phyloP scores from a whole-genome alignment of 2,329 filamentous ascomycete genomes.

The Helotiales sp. region DNA sequence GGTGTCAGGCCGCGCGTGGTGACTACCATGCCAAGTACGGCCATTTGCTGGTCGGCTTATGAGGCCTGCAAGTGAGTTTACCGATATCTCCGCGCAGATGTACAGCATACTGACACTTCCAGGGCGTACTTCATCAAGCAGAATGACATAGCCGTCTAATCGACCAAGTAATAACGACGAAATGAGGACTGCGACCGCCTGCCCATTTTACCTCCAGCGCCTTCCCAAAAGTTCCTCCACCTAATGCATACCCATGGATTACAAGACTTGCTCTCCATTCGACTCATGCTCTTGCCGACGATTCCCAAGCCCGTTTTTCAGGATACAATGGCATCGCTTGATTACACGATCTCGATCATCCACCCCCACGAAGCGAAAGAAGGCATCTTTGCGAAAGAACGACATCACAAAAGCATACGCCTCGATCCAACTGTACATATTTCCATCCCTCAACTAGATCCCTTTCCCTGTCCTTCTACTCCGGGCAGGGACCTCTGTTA shows the following conservation, averaged over 20 bases:
- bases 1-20: slow-evolving; percentile 89
- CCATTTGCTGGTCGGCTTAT: slow-evolving; percentile 94
- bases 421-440: slow-evolving; percentile 11
- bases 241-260: slow-evolving; percentile 5
- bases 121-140: slow-evolving; percentile 66
- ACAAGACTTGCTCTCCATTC: neutral
- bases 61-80: slow-evolving; percentile 68
- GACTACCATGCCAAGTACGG: slow-evolving; percentile 97
- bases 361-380: neutral
- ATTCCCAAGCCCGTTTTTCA: slow-evolving; percentile 8
- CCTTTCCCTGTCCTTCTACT: neutral
- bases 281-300: neutral
- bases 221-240: neutral
- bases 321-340: slow-evolving; percentile 7
- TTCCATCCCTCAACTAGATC: slow-evolving; percentile 3
- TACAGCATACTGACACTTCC: slow-evolving; percentile 17
- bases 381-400: slow-evolving; percentile 5
- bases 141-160: slow-evolving; percentile 48
- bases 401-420: neutral
- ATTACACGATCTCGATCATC: neutral
- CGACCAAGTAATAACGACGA: neutral
- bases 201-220: slow-evolving; percentile 9
- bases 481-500: slow-evolving; percentile 11
- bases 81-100: neutral
- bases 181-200: slow-evolving; percentile 2